Base-by-base conservation (phyloP, 768 basidiomycete genomes). In the Lactifluus piperatus region DNA sequence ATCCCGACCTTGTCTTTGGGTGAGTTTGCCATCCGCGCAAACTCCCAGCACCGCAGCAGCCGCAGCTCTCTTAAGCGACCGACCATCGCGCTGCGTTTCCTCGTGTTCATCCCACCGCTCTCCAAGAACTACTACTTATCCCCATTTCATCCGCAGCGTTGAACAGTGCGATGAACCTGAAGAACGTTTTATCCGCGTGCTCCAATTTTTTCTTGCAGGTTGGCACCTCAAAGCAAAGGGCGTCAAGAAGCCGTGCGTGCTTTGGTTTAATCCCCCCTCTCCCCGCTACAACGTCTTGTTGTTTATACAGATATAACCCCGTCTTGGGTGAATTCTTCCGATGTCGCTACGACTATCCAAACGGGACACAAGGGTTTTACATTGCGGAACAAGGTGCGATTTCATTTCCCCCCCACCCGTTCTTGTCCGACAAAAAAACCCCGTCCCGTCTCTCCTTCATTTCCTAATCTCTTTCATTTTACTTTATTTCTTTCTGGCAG, bases 201-300 rank as follows among this genome's bases (percentile, higher is more conserved):
- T 97, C 34, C 87, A 89, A 62, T 97, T 94, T 71, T 99, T 97
- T 71, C 85, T 99, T 48, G 87, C 91, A n/a, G 97, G 97, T 24
- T 99, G 97, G 97, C 97, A 98, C 73, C 94, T 97, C 76, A 97
- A 97, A 73, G 94, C 97, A 65, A 94, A 90, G 75, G 97, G 94
- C 54, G 97, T 98, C 61, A 99, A 99, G 87, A 99, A 99, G 75
- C 95, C 95, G 83, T 94, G 68, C 20, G 22, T 4, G 74, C 88
- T 77, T 20, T n/a, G n/a, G 60, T 48, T 11, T n/a, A n/a, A n/a
- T 47, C 2, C 55, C 14, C 54, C 51, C 24, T 45, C 36, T 36
- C 43, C 55, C 43, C 52, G 29, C 54, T 34, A 46, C 49, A 51
- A 54, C 50, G 47, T 11, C 57, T 43, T 2, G 16, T 14, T n/a